Conservation (phyloP, 768 basidiomycete species). For the Pleurotus tuber-regium region DNA sequence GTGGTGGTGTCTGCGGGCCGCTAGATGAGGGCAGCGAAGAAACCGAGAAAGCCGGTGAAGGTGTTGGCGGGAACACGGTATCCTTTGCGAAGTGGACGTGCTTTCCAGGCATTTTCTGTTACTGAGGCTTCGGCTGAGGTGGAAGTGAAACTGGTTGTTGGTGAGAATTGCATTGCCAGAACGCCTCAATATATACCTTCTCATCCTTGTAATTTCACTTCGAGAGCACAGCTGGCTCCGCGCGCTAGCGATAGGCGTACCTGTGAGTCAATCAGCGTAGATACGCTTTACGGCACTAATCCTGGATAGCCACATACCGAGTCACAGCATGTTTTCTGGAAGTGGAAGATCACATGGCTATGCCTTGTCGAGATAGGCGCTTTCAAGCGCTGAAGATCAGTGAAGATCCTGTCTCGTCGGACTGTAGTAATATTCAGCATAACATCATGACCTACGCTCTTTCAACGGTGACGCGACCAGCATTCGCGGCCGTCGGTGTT, state of each 20-base stretch:
- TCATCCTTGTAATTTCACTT: background rate
- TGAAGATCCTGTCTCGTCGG: background rate
- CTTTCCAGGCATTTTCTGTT: constrained; percentile 21
- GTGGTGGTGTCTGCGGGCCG: constrained; percentile 35
- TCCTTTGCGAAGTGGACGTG: constrained; percentile 43
- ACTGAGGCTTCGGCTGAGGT: background rate
- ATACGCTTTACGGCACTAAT: too few species aligned
- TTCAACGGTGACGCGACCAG: too few species aligned
- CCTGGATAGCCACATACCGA: background rate
- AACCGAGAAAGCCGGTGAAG: constrained; percentile 35
- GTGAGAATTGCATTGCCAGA: background rate
- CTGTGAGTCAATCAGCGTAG: constrained; percentile 7
- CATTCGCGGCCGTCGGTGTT: too few species aligned
- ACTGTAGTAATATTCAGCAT: too few species aligned
- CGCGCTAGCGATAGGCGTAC: constrained; percentile 7
- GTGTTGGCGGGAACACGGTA: constrained; percentile 29
- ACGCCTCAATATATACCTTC: background rate
- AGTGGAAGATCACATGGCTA: constrained; percentile 2
- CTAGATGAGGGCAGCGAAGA: constrained; percentile 35
- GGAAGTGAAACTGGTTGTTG: background rate
- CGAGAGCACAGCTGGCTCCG: background rate
- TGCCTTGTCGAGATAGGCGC: constrained; percentile 1
- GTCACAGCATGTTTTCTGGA: constrained; percentile 6
- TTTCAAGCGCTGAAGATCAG: background rate
- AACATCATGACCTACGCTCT: too few species aligned